Evolutionary conservation across 192 early-diverging fungal genomes (phyloP).

Genomic region (Allomyces macrogynus): DNA sequence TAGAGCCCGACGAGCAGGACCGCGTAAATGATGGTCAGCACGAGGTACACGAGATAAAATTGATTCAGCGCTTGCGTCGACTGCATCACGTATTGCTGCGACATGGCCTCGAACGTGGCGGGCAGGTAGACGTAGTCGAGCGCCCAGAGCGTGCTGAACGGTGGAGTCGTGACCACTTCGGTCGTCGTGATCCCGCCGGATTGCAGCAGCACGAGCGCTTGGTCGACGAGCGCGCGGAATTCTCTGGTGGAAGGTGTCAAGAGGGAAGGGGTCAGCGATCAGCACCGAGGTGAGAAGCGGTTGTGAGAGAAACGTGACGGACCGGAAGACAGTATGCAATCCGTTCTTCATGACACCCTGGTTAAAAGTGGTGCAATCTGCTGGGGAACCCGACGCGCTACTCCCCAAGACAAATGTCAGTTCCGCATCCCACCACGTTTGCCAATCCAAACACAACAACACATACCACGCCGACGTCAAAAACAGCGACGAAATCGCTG

Average conservation of each 20-base stretch:
- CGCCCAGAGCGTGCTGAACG: background rate
- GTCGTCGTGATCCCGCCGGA: background rate
- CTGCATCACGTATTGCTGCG: background rate
- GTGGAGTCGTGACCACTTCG: background rate
- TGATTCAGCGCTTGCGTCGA: background rate
- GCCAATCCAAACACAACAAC: background rate
- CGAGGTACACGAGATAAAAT: background rate
- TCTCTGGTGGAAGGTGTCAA: background rate
- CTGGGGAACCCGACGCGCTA: background rate
- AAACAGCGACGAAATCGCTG: too few species aligned
- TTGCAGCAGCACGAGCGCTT: background rate
- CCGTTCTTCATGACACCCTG: background rate
- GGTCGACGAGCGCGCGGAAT: background rate
- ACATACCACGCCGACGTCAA: background rate
- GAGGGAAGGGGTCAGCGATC: background rate
- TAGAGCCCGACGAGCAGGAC: background rate
- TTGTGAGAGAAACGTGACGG: background rate
- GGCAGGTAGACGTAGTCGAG: background rate
- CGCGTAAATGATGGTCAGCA: background rate
- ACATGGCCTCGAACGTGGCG: background rate
- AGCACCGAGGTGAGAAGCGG: background rate
- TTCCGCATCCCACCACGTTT: background rate
- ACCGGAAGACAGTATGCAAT: background rate
- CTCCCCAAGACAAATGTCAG: background rate
- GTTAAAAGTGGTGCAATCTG: background rate